These are phyloP conservation scores for Phialophora chinensis DNA, from an alignment of 2,329 filamentous ascomycete genomes.

Conservation along the genomic window DNA sequence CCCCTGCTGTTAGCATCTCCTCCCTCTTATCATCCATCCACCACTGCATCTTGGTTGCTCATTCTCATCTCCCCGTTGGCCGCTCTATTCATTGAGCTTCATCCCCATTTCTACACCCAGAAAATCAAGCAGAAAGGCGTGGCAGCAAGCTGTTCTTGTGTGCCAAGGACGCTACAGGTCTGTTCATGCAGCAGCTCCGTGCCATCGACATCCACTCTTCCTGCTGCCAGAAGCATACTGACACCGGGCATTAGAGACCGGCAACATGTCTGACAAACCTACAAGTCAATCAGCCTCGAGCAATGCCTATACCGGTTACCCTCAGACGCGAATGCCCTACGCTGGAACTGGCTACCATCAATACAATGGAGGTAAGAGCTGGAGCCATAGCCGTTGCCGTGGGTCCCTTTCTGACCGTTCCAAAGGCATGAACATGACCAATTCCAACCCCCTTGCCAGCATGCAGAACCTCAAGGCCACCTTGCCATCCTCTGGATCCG, in stretches of 20 bases:
- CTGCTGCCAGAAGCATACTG: slow-evolving; percentile 4
- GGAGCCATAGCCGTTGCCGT: neutral
- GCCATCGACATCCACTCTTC: neutral
- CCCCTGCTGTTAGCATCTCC: slow-evolving; percentile 38
- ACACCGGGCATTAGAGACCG: slow-evolving; percentile 11
- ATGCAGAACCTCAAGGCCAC: slow-evolving; percentile 39
- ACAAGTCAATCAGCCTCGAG: slow-evolving; percentile 27
- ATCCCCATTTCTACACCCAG: slow-evolving; percentile 32
- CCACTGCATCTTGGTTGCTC: slow-evolving; percentile 41
- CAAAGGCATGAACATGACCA: slow-evolving; percentile 31
- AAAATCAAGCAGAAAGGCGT: slow-evolving; percentile 17
- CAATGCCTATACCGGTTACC: slow-evolving; percentile 34
- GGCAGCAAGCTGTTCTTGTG: slow-evolving; percentile 17
- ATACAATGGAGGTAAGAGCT: slow-evolving; percentile 34
- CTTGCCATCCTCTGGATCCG: slow-evolving; percentile 32
- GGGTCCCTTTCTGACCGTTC: slow-evolving; percentile 11
- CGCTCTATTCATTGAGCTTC: slow-evolving; percentile 36
- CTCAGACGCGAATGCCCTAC: slow-evolving; percentile 33
- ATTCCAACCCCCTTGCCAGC: slow-evolving; percentile 34
- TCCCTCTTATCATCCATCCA: slow-evolving; percentile 39
- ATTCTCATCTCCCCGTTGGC: slow-evolving; percentile 39
- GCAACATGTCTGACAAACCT: slow-evolving; percentile 35
- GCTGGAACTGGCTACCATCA: slow-evolving; percentile 28
- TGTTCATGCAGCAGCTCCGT: slow-evolving; percentile 6
- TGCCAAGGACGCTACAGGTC: slow-evolving; percentile 21